A percentile compares a stretch with the other conserved stretches of the same genome.
phyloP scores from a whole-genome alignment of 2,329 filamentous ascomycete genomes.

The Aphanocladium album region DNA sequence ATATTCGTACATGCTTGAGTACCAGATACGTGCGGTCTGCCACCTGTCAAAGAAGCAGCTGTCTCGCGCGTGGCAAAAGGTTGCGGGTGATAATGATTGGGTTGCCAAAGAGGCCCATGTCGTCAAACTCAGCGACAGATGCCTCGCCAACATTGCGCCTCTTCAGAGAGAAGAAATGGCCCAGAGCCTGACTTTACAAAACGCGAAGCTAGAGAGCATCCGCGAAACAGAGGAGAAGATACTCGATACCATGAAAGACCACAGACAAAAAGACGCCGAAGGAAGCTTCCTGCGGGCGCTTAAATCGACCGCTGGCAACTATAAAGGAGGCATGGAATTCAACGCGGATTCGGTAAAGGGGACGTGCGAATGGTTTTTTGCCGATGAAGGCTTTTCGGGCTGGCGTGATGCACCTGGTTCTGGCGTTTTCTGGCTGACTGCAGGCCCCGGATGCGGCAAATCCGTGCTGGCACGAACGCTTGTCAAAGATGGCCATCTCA shows the following conservation, averaged over 20 bases:
- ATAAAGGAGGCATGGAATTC: background rate
- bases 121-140: background rate
- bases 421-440: background rate
- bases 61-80: background rate
- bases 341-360: background rate
- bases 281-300: background rate
- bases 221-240: background rate
- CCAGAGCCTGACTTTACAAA: background rate
- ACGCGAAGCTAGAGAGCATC: background rate
- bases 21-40: background rate
- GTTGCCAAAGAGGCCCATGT: background rate
- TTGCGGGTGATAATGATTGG: background rate
- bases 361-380: slow-evolving; percentile 3
- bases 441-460: slow-evolving; percentile 2
- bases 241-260: background rate
- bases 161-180: background rate
- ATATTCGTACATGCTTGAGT: slow-evolving; percentile 1
- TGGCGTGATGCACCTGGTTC: background rate
- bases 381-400: background rate
- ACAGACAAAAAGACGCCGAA: background rate
- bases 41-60: slow-evolving; percentile 1
- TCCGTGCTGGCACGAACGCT: background rate
- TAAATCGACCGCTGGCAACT: background rate
- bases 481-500: background rate
- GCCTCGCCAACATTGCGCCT: background rate